A percentile compares a stretch with the other conserved stretches of the same genome.
Conservation (phyloP, 345 rosid species). For the Populus simonii region DNA sequence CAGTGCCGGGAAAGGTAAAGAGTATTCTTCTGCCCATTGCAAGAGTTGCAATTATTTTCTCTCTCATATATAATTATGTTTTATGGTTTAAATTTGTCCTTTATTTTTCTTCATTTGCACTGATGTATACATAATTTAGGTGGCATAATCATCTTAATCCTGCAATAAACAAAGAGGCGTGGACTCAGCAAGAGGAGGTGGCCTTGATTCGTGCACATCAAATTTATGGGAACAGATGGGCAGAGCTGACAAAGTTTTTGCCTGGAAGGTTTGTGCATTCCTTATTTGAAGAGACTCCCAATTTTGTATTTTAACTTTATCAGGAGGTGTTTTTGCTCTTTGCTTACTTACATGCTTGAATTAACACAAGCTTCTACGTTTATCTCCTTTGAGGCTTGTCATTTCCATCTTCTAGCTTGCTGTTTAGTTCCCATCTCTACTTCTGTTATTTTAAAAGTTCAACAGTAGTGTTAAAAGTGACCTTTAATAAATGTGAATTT, state of each 20-base stretch:
- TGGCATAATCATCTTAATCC: constrained; percentile 99
- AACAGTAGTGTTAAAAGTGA: not conserved
- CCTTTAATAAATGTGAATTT: not conserved
- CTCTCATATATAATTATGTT: not conserved
- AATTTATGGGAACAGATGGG: constrained; percentile 96
- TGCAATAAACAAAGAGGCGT: constrained; percentile 90
- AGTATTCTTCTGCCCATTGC: not conserved
- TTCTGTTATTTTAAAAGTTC: not conserved
- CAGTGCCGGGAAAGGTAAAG: constrained; percentile 95
- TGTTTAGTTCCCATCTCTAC: not conserved
- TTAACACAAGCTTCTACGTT: not conserved
- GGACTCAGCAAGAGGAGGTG: constrained; percentile 99
- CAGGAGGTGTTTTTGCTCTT: not conserved
- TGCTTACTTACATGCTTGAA: not conserved
- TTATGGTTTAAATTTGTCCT: not conserved
- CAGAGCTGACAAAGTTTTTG: constrained; percentile 90
- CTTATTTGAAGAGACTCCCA: constrained; percentile 7
- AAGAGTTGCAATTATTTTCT: not conserved
- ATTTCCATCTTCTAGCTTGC: not conserved
- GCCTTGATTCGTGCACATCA: constrained; percentile 96
- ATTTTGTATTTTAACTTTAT: constrained; percentile 1
- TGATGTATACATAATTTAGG: constrained; percentile 40
- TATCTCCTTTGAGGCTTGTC: not conserved
- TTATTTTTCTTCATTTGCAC: constrained; percentile 9
- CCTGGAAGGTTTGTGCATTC: constrained; percentile 80